phyloP scores from a whole-genome alignment of 352 stramenopile species.

The Elongisporangium undulatum region DNA sequence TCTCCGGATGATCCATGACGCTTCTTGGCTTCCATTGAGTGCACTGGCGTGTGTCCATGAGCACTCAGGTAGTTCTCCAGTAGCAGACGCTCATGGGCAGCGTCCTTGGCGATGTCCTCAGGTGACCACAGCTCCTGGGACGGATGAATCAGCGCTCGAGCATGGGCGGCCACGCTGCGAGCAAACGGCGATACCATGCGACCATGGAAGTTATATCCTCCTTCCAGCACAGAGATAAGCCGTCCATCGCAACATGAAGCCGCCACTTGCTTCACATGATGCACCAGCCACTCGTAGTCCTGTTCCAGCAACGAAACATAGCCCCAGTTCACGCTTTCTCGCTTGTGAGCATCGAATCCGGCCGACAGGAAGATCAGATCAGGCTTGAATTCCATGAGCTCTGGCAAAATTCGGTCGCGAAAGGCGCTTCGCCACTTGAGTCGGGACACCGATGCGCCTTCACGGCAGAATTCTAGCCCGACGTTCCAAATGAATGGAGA shows the following conservation, averaged over 20 bases:
- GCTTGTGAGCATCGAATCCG: constrained; percentile 78
- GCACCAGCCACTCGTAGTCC: constrained; percentile 83
- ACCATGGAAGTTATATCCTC: constrained; percentile 85
- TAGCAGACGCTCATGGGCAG: constrained; percentile 37
- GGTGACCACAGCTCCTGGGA: constrained; percentile 43
- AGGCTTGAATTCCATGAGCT: constrained; percentile 53
- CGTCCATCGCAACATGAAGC: constrained; percentile 66
- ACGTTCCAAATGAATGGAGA: constrained; percentile 61
- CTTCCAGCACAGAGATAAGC: constrained; percentile 81
- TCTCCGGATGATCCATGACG: constrained; percentile 1
- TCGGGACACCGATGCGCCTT: constrained; percentile 52
- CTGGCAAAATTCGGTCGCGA: constrained; percentile 54
- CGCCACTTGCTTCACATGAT: constrained; percentile 68
- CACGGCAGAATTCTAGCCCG: constrained; percentile 42
- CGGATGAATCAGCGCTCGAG: constrained; percentile 50
- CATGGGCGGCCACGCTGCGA: constrained; percentile 66
- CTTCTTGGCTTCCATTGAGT: constrained; percentile 27
- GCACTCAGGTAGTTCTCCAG: constrained; percentile 41
- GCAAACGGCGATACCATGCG: constrained; percentile 80
- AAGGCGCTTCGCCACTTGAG: constrained; percentile 77
- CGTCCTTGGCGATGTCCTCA: constrained; percentile 40
- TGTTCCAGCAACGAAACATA: constrained; percentile 75
- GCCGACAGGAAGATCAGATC: constrained; percentile 82
- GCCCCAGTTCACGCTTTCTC: constrained; percentile 77
- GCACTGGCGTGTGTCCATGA: constrained; percentile 5